Evolutionary conservation across 805 yeast species (phyloP).

Genomic region (Kazachstania kunashirensis): DNA sequence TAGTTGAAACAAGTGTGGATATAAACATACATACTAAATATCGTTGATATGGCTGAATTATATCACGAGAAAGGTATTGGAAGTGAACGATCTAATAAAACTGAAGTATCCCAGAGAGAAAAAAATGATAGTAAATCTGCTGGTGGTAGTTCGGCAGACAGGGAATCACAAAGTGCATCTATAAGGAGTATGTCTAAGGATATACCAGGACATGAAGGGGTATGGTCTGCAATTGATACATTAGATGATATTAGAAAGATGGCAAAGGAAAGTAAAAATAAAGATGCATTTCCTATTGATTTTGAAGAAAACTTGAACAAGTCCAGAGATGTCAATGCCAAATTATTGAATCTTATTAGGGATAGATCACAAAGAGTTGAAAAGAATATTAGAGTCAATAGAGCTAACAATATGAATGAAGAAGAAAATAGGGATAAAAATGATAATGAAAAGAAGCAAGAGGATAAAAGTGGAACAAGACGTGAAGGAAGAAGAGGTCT

Average conservation of each 20-base stretch:
- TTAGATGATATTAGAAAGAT: constrained; percentile 66
- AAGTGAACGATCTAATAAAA: too few relatives aligned
- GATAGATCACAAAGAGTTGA: constrained; percentile 18
- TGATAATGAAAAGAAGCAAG: not conserved
- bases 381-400: constrained; percentile 3
- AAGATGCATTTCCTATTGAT: constrained; percentile 34
- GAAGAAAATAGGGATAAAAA: not conserved
- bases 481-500: too few relatives aligned
- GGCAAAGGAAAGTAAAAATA: constrained; percentile 41
- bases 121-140: not conserved
- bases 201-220: constrained; percentile 47
- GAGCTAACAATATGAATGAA: not conserved
- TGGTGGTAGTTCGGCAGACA: not conserved
- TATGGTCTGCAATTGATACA: constrained; percentile 84
- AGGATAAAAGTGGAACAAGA: not conserved
- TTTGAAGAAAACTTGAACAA: constrained; percentile 33
- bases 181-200: not conserved
- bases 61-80: too few relatives aligned
- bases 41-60: too few relatives aligned
- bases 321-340: constrained; percentile 48
- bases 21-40: too few relatives aligned
- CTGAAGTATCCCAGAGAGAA: not conserved
- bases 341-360: constrained; percentile 31
- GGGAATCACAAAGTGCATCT: not conserved
- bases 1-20: too few relatives aligned